These are phyloP conservation scores for Mycothermus thermophilus DNA, from an alignment of 495 filamentous ascomycete genomes.

Conservation along the genomic window DNA sequence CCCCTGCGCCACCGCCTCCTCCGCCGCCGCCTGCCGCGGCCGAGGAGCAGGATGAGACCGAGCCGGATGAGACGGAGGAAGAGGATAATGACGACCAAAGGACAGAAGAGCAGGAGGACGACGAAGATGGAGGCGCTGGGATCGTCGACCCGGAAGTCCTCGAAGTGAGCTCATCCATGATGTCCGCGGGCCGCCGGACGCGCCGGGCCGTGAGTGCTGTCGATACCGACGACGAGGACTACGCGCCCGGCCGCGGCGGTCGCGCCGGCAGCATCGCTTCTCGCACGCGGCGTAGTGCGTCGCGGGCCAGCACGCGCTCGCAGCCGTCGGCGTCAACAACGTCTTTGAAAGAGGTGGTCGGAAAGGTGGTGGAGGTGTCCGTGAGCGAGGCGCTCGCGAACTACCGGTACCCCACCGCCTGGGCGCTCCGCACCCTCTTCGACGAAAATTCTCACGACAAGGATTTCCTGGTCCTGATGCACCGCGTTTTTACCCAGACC, in stretches of 20 bases:
- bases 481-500: slow-evolving; percentile 32
- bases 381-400: slow-evolving; percentile 36
- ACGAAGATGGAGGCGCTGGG: slow-evolving; percentile 5
- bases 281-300: slow-evolving; percentile 10
- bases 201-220: slow-evolving; percentile 11
- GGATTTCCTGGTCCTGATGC: slow-evolving; percentile 32
- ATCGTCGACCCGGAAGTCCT: slow-evolving; percentile 2
- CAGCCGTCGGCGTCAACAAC: slow-evolving; percentile 17
- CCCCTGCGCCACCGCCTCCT: slow-evolving; percentile 6
- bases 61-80: slow-evolving; percentile 18
- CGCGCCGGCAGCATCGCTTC: slow-evolving; percentile 12
- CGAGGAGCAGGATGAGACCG: slow-evolving; percentile 17
- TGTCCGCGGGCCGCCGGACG: too few relatives aligned
- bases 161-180: too few relatives aligned
- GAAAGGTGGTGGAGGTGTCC: slow-evolving; percentile 22
- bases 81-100: slow-evolving; percentile 5
- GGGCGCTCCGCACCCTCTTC: slow-evolving; percentile 39
- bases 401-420: slow-evolving; percentile 40
- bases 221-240: slow-evolving; percentile 14
- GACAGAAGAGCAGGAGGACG: slow-evolving; percentile 3
- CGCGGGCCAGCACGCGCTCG: slow-evolving; percentile 6
- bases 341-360: slow-evolving; percentile 23
- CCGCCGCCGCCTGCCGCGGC: slow-evolving; percentile 10
- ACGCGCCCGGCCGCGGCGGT: slow-evolving; percentile 2
- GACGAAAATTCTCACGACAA: slow-evolving; percentile 31